These are phyloP conservation scores for Sherardia arvensis DNA, from an alignment of 257 asterid species.

Conservation along the genomic window DNA sequence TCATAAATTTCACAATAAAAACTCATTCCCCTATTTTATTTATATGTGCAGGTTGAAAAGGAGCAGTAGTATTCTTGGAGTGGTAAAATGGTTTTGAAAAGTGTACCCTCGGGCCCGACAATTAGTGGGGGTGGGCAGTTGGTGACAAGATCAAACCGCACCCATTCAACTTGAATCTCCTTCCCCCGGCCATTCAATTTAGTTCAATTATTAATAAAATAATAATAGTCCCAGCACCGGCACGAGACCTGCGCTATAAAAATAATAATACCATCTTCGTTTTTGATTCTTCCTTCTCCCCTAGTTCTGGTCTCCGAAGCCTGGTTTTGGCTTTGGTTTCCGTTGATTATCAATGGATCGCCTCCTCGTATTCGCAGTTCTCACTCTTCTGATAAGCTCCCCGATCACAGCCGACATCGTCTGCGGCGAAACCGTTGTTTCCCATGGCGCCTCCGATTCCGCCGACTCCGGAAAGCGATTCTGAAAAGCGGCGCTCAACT, in stretches of 20 bases:
- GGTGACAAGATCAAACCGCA: neutral
- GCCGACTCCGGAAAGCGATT: too few relatives aligned
- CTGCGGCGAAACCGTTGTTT: constrained; percentile 29
- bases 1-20: too few relatives aligned
- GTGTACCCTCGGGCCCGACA: neutral
- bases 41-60: too few relatives aligned
- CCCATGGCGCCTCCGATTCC: constrained; percentile 34
- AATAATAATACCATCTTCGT: neutral
- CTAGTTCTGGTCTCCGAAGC: constrained; percentile 10
- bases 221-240: neutral
- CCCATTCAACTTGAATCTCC: neutral
- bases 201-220: neutral
- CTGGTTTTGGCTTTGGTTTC: constrained; percentile 6
- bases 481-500: too few relatives aligned
- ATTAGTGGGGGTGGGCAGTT: neutral
- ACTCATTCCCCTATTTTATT: too few relatives aligned
- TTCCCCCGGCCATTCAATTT: neutral
- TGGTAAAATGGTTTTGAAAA: neutral
- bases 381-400: constrained; percentile 11
- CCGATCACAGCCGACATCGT: constrained; percentile 27
- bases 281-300: neutral
- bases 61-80: neutral
- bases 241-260: neutral
- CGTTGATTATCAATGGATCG: constrained; percentile 5
- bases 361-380: neutral